Percentiles rank a stretch among this genome's conserved stretches.
Evolutionary conservation across 495 filamentous ascomycete species (phyloP).

Genomic region (Daldinia vernicosa): DNA sequence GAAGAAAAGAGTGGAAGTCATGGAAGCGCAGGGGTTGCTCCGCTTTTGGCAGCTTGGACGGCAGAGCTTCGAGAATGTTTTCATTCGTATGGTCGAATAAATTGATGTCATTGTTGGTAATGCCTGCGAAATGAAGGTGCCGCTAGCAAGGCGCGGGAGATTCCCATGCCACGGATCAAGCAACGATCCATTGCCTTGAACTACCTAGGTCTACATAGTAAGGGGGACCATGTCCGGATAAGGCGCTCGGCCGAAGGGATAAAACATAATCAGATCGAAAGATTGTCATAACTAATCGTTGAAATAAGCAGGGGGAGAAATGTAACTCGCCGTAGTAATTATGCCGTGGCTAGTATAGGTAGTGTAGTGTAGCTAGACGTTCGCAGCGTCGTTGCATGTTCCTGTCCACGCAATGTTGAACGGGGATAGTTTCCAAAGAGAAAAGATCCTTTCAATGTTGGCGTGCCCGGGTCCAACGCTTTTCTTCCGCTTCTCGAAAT

Average conservation of each 20-base stretch:
- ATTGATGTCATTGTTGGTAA: conserved; percentile 42
- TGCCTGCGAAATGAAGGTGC: conserved; percentile 43
- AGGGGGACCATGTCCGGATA: conserved; percentile 11
- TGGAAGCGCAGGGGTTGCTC: conserved; percentile 8
- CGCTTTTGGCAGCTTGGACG: conserved; percentile 12
- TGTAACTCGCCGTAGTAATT: conserved; percentile 28
- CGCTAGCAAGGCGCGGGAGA: conserved; percentile 43
- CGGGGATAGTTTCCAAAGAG: conserved; percentile 6
- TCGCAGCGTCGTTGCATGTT: conserved; percentile 4
- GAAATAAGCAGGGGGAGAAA: conserved; percentile 23
- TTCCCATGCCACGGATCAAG: conserved; percentile 41
- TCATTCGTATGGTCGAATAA: conserved; percentile 30
- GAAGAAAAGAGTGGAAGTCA: conserved; percentile 16
- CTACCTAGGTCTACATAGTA: neutral
- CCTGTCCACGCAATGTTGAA: neutral
- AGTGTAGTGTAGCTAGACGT: neutral
- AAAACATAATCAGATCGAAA: conserved; percentile 33
- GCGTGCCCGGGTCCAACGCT: conserved; percentile 22
- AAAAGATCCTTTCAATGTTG: conserved; percentile 20
- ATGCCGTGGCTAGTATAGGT: conserved; percentile 11
- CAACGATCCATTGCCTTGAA: conserved; percentile 30
- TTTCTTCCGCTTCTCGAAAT: conserved; percentile 34
- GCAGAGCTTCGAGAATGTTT: conserved; percentile 39
- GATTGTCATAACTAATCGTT: conserved; percentile 8
- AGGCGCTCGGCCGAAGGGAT: conserved; percentile 15